Conservation (phyloP, 73 alveolate species). For the Stentor roeselii region DNA sequence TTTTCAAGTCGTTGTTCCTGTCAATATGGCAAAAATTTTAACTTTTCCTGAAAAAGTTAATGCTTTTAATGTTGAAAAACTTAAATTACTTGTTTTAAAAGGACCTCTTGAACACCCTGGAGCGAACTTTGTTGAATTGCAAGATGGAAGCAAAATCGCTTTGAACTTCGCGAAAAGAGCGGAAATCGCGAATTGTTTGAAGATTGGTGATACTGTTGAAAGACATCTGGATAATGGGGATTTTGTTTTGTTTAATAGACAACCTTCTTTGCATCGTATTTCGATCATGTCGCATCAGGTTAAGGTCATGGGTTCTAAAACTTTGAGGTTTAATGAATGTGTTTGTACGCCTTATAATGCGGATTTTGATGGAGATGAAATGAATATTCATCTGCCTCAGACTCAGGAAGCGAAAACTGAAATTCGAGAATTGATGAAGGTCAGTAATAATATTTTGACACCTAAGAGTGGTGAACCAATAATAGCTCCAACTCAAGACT, state of each 20-base stretch:
- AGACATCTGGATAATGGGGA: conserved; percentile 97
- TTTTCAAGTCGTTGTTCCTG: conserved; percentile 96
- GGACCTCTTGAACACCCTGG: conserved; percentile 99
- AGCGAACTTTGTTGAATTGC: conserved; percentile 50
- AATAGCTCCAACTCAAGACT: conserved; percentile 88
- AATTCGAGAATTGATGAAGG: conserved; percentile 88
- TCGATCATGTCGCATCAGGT: conserved; percentile 98
- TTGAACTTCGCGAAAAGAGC: conserved; percentile 66
- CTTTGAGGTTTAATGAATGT: conserved; percentile 98
- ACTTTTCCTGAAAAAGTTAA: conserved; percentile 98
- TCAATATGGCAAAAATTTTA: conserved; percentile 91
- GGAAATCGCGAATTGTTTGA: conserved; percentile 73
- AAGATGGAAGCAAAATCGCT: conserved; percentile 63
- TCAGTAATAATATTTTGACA: conserved; percentile 77
- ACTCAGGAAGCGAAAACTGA: conserved; percentile 98
- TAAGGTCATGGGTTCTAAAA: conserved; percentile 96
- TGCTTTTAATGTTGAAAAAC: conserved; percentile 67
- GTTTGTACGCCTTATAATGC: conserved; percentile 99
- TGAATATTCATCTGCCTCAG: conserved; percentile 99
- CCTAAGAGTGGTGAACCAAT: conserved; percentile 97
- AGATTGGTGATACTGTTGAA: conserved; percentile 96
- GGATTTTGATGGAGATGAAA: conserved; percentile 99
- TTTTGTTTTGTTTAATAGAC: conserved; percentile 95
- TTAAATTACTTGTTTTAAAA: conserved; percentile 72
- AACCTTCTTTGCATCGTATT: conserved; percentile 98